These are phyloP conservation scores for Neckera pumila DNA, from an alignment of 225 moss, liverwort and hornwort genomes.

Conservation along the genomic window DNA sequence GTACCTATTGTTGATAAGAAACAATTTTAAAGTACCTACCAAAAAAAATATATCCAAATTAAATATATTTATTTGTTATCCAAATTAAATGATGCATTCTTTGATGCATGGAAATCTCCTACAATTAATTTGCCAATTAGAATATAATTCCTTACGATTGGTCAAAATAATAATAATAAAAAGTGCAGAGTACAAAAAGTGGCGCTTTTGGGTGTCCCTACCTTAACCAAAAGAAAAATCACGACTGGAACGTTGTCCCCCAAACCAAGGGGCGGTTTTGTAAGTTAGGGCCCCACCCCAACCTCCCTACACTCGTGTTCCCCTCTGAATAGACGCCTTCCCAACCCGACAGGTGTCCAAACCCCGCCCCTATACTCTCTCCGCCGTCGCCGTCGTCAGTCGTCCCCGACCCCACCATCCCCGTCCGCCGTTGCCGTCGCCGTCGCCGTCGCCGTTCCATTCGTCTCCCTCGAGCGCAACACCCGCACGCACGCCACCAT, in stretches of 20 bases:
- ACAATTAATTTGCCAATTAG: not conserved
- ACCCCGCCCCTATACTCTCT: not conserved
- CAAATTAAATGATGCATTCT: not conserved
- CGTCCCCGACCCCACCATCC: not conserved
- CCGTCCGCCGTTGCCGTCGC: not conserved
- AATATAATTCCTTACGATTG: not conserved
- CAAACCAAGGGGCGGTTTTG: not conserved
- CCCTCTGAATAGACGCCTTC: not conserved
- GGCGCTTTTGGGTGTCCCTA: not conserved
- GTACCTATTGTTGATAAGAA: not conserved
- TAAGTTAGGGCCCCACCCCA: not conserved
- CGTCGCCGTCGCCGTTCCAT: not conserved
- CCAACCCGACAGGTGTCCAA: not conserved
- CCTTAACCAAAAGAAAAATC: not conserved
- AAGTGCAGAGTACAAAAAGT: not conserved
- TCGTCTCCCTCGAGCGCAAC: not conserved
- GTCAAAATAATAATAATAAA: not conserved
- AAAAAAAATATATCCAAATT: too few relatives aligned
- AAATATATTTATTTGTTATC: too few relatives aligned
- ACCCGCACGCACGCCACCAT: not conserved
- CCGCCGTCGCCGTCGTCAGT: not conserved
- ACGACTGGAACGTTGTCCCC: not conserved
- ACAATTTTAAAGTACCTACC: fast-evolving
- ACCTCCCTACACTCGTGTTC: not conserved
- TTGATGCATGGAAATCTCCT: not conserved